A percentile compares a stretch with the other conserved stretches of the same genome.
Conservation (phyloP, 805 yeast genomes). For the Komagataella phaffii region DNA sequence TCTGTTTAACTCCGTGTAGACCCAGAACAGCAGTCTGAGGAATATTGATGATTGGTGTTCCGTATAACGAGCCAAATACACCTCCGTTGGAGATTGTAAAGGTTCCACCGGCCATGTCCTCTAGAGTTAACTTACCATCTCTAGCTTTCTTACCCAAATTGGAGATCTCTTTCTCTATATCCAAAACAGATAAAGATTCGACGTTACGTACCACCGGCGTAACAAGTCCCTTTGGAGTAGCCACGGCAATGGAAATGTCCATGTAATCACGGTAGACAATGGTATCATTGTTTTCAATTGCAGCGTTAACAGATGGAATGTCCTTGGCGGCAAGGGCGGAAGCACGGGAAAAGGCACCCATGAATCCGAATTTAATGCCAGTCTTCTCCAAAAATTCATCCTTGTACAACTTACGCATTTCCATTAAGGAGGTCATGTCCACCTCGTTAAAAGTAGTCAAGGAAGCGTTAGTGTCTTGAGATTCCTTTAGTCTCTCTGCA, state of each 20-base stretch:
- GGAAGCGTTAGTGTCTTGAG: constrained; percentile 97
- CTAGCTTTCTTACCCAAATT: constrained; percentile 85
- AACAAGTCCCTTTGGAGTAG: constrained; percentile 97
- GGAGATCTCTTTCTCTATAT: constrained; percentile 77
- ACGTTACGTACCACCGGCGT: constrained; percentile 97
- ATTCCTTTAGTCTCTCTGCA: constrained; percentile 97
- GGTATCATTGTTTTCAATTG: constrained; percentile 84
- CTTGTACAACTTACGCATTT: constrained; percentile 92
- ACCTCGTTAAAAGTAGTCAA: constrained; percentile 96
- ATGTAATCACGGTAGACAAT: constrained; percentile 93
- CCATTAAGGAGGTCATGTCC: constrained; percentile 86
- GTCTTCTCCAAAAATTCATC: constrained; percentile 91
- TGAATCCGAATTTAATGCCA: constrained; percentile 93
- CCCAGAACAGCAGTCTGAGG: constrained; percentile 98
- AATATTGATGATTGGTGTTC: constrained; percentile 96
- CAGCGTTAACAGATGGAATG: constrained; percentile 89
- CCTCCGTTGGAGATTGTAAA: constrained; percentile 99
- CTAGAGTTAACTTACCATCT: constrained; percentile 90
- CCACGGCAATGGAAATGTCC: constrained; percentile 93
- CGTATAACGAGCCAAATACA: constrained; percentile 93
- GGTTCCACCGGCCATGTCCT: constrained; percentile 99
- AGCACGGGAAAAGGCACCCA: constrained; percentile 97
- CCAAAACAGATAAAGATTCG: constrained; percentile 78
- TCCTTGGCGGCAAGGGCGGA: constrained; percentile 86
- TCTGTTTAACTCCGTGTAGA: constrained; percentile 92